Evolutionary conservation across 768 basidiomycete species (phyloP), one percentile per base, ranked within the genome.

Genomic region (Cytidiella melzeri): DNA sequence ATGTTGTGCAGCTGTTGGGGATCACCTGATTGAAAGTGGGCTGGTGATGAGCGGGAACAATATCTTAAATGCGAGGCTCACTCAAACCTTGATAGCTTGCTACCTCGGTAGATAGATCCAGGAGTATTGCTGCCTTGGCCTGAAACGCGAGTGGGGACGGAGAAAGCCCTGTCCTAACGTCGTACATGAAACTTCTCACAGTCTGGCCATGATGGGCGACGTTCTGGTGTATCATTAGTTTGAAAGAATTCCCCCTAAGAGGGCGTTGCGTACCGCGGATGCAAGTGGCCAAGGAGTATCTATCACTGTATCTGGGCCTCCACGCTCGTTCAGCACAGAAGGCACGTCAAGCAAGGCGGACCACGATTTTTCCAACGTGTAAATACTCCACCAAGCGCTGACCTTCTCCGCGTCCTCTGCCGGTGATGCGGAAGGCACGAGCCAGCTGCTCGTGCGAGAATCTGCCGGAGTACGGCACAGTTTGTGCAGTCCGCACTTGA

Each of bases 401-500:
- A 67, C 57, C 9, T 69, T 55, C 45, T 73, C 70, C 3, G 63
- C 63, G 9, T 60, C 64, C 41, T 74, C 72, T 1, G 64, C 53
- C 5, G 40, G 52, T 26, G 68, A 65, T 13, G 54, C 25, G 1
- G 66, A 54, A 0, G 57, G 56, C 25, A 48, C 45, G 52, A 59
- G n/a, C 54, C 27, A 10, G 15, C 25, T 37, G 1, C 49, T 43
- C 7, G 15, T 36, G 21, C 5, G 37, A 7, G 13, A 24, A n/a
- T 30, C 41, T 12, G 18, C 4, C 13, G 5, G 34, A 10, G 28
- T 40, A 4, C 40, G 40, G 19, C 34, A 48, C 6, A 46, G 7
- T 50, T 68, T 72, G 60, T 83, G 75, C 34, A 83, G 59, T 5
- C 71, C 73, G 24, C 70, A 62, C 30, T 72, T 69, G 12, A 76